A percentile compares a stretch with the other conserved stretches of the same genome.
phyloP scores from a whole-genome alignment of 1,284 basidiomycete species.

The Cryptococcus jaspeensis region DNA sequence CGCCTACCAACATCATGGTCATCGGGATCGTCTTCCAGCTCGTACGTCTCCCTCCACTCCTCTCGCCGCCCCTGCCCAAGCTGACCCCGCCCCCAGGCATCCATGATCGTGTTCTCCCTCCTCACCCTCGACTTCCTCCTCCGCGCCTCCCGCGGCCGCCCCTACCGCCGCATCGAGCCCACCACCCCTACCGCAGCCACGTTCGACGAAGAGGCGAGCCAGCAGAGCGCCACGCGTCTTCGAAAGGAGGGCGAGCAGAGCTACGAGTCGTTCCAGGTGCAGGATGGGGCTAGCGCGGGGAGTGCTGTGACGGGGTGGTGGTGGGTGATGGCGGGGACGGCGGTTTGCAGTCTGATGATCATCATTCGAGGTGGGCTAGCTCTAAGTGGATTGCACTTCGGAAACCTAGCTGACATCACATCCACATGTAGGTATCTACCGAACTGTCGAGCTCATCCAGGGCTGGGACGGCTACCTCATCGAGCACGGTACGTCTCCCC shows the following conservation, averaged over 20 bases:
- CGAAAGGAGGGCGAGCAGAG: too few species aligned
- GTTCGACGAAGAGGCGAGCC: too few species aligned
- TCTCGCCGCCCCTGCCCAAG: too few species aligned
- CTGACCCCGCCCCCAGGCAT: too few species aligned
- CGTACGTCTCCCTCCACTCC: too few species aligned
- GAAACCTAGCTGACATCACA: too few species aligned
- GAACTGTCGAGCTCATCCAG: constrained; percentile 11
- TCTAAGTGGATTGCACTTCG: too few species aligned
- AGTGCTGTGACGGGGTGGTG: constrained; percentile 6
- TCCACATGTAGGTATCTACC: constrained; percentile 5
- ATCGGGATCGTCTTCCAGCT: constrained; percentile 50
- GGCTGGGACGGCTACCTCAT: constrained; percentile 15
- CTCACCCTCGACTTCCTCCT: constrained; percentile 39
- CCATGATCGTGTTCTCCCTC: constrained; percentile 39
- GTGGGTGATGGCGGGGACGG: constrained; percentile 7
- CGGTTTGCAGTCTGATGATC: constrained; percentile 8
- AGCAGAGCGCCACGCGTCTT: too few species aligned
- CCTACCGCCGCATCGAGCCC: too few species aligned
- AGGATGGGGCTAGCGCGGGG: too few species aligned
- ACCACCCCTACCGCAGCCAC: too few species aligned
- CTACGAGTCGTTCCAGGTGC: too few species aligned
- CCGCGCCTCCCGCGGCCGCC: constrained; percentile 18
- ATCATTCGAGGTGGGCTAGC: constrained; percentile 17
- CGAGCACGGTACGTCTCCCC: not conserved
- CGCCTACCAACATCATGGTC: constrained; percentile 46